These are phyloP conservation scores for Colletotrichum gloeosporioides DNA, from an alignment of 2,329 filamentous ascomycete species.

Conservation along the genomic window DNA sequence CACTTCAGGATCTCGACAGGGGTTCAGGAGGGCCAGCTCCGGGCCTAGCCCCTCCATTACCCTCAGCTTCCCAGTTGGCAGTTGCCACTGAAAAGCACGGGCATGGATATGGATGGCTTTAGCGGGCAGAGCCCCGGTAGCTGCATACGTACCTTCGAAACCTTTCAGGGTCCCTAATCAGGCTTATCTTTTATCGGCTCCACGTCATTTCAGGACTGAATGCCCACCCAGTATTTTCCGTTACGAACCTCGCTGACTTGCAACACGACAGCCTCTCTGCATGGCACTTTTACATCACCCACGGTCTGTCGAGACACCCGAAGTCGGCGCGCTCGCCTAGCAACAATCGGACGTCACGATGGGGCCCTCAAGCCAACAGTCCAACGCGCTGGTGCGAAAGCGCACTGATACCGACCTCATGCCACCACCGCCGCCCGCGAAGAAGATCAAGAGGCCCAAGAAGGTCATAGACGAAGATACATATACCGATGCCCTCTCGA, in stretches of 20 bases:
- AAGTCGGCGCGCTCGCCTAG: not conserved
- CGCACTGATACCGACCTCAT: constrained; percentile 75
- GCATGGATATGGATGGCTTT: not conserved
- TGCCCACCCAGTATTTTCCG: not conserved
- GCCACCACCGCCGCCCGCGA: constrained; percentile 83
- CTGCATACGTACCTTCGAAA: not conserved
- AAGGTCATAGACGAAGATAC: constrained; percentile 92
- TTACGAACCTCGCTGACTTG: not conserved
- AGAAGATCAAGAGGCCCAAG: constrained; percentile 89
- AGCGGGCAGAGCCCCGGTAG: not conserved
- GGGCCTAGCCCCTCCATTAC: not conserved
- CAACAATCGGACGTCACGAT: constrained; percentile 31
- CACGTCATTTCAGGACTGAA: not conserved
- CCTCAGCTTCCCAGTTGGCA: not conserved
- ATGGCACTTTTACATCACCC: not conserved
- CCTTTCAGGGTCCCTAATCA: not conserved
- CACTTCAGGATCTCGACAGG: constrained; percentile 5
- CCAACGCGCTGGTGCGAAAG: constrained; percentile 71
- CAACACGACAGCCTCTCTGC: not conserved
- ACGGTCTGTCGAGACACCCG: not conserved
- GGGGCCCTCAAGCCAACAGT: constrained; percentile 40
- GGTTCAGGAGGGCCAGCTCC: not conserved
- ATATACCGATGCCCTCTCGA: constrained; percentile 87
- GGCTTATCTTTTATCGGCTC: not conserved
- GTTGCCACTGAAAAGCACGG: not conserved